Evolutionary conservation across 75 land plant genomes (phyloP), one percentile per base, ranked within the genome.

Genomic region (Pinus tabuliformis): DNA sequence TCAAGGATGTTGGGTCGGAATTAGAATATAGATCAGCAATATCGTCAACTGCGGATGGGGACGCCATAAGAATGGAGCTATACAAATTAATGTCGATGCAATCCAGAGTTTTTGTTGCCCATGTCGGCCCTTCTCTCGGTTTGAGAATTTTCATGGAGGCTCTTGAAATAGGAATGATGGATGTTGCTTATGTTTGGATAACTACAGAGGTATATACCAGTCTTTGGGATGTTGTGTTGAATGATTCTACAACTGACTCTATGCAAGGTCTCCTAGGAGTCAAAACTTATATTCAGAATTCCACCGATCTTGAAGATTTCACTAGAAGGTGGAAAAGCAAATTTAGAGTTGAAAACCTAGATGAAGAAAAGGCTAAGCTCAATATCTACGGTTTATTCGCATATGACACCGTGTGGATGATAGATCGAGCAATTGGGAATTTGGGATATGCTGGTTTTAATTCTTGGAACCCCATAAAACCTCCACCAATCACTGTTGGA

Each of bases 211-310:
- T 78, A 2, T 28, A 85, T n/a, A 49, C 75, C 3, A 75, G 76
- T 58, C 6, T 68, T 1, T 30, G 81, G 26, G 71, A 61, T n/a
- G 5, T 72, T 12, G 2, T 82, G 17, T 73, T 79, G 0, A 81
- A 87, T 54, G 42, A 79, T 26, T 57, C 75, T 1, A 62, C 62
- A 39, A 18, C 73, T 45, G 60, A 74, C 1, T 81, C 81, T 39
- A 81, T 81, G 73, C 83, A 91, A 77, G 91, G 89, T 4, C 77
- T 89, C 0, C 36, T 91, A 4, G 91, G 85, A 13, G 62, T 82
- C 12, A 78, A 75, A 39, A 79, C 80, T 22, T 79, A 82, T 57
- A 49, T 91, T 14, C 83, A 83, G 0, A 3, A 14, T 6, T 74
- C 91, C 6, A 58, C 56, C 0, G 8, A 70, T 54, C 73, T 89